Base-by-base conservation (phyloP, 768 basidiomycete species). In the Tylopilus balloui region DNA sequence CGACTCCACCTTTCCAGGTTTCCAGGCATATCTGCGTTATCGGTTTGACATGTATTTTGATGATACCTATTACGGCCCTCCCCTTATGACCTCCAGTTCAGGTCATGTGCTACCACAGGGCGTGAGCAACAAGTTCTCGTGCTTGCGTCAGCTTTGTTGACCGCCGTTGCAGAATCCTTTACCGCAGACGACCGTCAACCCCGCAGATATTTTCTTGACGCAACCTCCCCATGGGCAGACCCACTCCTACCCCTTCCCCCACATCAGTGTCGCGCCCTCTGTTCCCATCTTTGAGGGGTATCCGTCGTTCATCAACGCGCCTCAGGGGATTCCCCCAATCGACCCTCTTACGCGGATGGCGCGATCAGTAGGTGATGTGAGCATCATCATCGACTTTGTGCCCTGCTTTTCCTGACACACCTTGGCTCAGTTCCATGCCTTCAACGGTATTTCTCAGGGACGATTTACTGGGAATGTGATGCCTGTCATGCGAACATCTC, bases 61-160 rank as follows among this genome's bases (percentile, higher is more conserved):
- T 4, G 2, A 27, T 43, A 1, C 10, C 21, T n/a, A 1, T 48
- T 4, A 0, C 15, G 34, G 8, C 6, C 7, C 8, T 17, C 32
- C 6, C 17, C 32, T 24, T 17, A 4, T 3, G n/a, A 34, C 5
- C 29, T 10, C 8, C 24, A 4, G 8, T 25, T 27, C 5, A 5
- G 35, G 34, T 37, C 35, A 52, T 50, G 20, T 32, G 32, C 6
- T 15, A 29, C 25, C 17, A 12, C 42, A 53, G 15, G 34, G 25
- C n/a, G 58, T 59, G 37, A 47, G 58, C 49, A 38, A 12, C n/a
- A 36, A 6, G 1, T 17, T 21, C 17, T 47, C 17, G 2, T 32
- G 15, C 11, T 35, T 35, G 34, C 17, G 5, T 46, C 20, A 17
- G n/a, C 2, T n/a, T 45, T 24, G 9, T 21, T 49, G 24, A 51